A percentile compares a stretch with the other conserved stretches of the same genome.
Conservation (phyloP, 129 eudicot genomes). For the Lactuca sativa region DNA sequence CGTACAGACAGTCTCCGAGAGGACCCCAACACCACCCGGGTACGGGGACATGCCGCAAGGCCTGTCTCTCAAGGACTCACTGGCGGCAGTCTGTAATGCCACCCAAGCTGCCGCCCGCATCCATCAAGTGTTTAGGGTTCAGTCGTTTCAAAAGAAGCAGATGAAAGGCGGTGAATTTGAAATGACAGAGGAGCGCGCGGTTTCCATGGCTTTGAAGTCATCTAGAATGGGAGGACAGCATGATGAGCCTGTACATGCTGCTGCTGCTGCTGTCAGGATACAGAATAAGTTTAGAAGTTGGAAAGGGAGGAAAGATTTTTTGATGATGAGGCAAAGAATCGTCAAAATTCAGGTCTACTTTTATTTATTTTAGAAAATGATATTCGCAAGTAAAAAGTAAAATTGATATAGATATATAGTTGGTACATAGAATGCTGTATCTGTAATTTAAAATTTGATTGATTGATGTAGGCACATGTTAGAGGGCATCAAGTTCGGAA, state of each 20-base stretch:
- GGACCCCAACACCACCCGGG: conserved; percentile 59
- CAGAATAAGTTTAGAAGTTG: conserved; percentile 87
- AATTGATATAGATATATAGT: too few relatives aligned
- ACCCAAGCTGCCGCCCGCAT: conserved; percentile 97
- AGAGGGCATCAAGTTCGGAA: conserved; percentile 99
- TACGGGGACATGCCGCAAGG: conserved; percentile 64
- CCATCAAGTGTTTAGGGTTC: conserved; percentile 84
- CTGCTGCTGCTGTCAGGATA: conserved; percentile 85
- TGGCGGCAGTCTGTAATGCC: conserved; percentile 96
- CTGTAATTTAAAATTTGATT: too few relatives aligned
- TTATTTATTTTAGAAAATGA: too few relatives aligned
- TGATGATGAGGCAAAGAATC: conserved; percentile 68
- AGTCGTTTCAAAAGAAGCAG: conserved; percentile 89
- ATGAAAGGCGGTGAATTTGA: conserved; percentile 53
- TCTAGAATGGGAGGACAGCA: conserved; percentile 54
- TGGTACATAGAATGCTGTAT: too few relatives aligned
- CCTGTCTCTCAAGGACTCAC: conserved; percentile 71
- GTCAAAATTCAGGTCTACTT: conserved; percentile 80
- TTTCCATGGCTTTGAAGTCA: conserved; percentile 67
- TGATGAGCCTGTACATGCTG: conserved; percentile 71
- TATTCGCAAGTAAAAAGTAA: neutral
- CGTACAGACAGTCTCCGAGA: conserved; percentile 69
- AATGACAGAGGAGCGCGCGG: conserved; percentile 68
- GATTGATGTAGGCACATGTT: conserved; percentile 69
- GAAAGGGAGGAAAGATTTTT: conserved; percentile 87